Base-by-base conservation (phyloP, 2,329 filamentous ascomycete species). In the Sporothrix luriei region DNA sequence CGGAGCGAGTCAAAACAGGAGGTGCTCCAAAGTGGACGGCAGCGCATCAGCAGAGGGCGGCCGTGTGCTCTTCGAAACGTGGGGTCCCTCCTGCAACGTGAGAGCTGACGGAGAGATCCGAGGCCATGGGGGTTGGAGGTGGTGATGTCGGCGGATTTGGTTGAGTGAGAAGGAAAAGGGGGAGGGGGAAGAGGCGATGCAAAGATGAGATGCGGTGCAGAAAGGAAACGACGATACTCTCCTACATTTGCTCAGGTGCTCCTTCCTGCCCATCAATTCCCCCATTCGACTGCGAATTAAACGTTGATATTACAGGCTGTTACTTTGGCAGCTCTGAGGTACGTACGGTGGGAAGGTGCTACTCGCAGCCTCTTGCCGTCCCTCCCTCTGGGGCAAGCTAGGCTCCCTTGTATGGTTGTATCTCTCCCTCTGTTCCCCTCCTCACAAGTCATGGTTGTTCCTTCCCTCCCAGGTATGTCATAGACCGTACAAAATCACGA, bases 1-100 rank as follows among this genome's bases (percentile, higher is more conserved):
- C n/a, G n/a, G n/a, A 64, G 61, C 38, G 6, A 33, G 61, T 19
- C 43, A 64, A 62, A 64, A 48, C 61, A 64, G 61, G 61, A 48
- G 61, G 61, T 61, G 57, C 43, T 64, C 61, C 14, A 48, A 48
- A 26, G 3, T 14, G 51, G 21, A n/a, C 24, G 49, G 61, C 13
- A 40, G 61, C 24, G 16, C 61, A 64, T n/a, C 24, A 48, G 59
- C 55, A 40, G 40, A 43, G 11, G 10, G 40, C 33, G 33, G 55
- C 33, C 55, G 55, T 59, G 55, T 59, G 55, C 29, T 19, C 55
- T 59, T 33, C 55, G 55, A 61, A 61, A 61, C 57, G 43, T 64
- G 61, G 61, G 43, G 61, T 64, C 61, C 26, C 61, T 33, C 21
- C 16, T 14, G 26, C 26, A 26, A 40, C 40, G 43, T 29, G 24